Base-by-base conservation (phyloP, 2,329 filamentous ascomycete species). In the Lasiodiplodia gonubiensis region DNA sequence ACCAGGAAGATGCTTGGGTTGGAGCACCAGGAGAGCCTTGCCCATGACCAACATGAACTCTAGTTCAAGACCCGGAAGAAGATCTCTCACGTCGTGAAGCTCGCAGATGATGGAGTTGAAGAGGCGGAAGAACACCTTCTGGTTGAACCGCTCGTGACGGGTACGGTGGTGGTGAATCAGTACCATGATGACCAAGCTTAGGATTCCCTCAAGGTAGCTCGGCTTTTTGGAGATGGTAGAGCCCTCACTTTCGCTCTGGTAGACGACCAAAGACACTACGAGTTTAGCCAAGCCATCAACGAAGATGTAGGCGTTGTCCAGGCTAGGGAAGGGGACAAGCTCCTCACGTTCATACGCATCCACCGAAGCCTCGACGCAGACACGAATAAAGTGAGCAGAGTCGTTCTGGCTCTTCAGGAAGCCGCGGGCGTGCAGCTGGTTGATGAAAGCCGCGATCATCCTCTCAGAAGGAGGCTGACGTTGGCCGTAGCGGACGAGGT, bases 81-180 rank as follows among this genome's bases (percentile, higher is more conserved):
- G 33, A 18, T 78, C 76, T 63, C 78, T 89, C 84, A 54, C 84
- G 77, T 39, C 90, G 85, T 69, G 89, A 67, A 94, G 86, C 72
- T 95, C 90, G 77, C 91, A 92, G 4, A 99, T 85, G 57, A 97
- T 85, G 73, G 91, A 86, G 0, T 93, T 94, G 75, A 97, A 91
- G 51, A 99, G 85, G 54, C 94, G 89, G 86, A 94, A 95, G 83
- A 97, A 98, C 35, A 96, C 89, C 69, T 92, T 90, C 75, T 94
- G 91, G 73, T 93, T 94, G 82, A 97, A 94, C 48, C 85, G 86
- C 65, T 97, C 93, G 4, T 89, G 91, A 54, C 90, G 88, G 78
- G 90, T 92, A 67, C 91, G 86, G 74, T 96, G 90, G 76, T 98
- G 93, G 72, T 95, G 89, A 77, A 92, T 94, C 69, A 97, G 85